Evolutionary conservation across 2,329 filamentous ascomycete species (phyloP).

Genomic region (Alternaria gaisen): DNA sequence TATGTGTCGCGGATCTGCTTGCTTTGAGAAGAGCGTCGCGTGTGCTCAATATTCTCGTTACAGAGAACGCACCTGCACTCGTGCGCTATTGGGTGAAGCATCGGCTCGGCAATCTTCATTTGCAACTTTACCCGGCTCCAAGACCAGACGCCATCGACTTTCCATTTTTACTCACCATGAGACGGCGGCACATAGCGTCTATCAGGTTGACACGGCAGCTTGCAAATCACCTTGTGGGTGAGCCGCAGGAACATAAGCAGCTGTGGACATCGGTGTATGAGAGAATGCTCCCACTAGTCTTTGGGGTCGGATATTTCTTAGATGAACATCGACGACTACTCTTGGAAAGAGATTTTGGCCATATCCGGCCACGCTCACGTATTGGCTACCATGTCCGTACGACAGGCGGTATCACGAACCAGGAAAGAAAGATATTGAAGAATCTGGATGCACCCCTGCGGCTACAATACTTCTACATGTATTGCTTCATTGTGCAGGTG

Average conservation of each 20-base stretch:
- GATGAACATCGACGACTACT: constrained; percentile 46
- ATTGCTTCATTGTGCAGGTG: constrained; percentile 49
- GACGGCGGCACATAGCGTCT: constrained; percentile 47
- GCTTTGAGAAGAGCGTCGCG: constrained; percentile 44
- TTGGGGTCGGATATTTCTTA: constrained; percentile 50
- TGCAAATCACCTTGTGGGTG: constrained; percentile 43
- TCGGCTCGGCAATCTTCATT: constrained; percentile 46
- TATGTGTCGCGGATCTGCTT: constrained; percentile 46
- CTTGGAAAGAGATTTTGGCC: constrained; percentile 45
- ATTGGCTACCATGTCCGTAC: constrained; percentile 49
- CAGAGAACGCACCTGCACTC: constrained; percentile 42
- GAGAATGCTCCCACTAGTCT: constrained; percentile 49
- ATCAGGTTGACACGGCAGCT: constrained; percentile 47
- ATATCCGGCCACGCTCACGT: constrained; percentile 42
- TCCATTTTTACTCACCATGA: constrained; percentile 46
- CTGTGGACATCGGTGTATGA: constrained; percentile 49
- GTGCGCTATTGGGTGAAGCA: constrained; percentile 49
- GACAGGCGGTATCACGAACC: constrained; percentile 36
- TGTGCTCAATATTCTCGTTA: constrained; percentile 43
- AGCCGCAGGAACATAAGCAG: constrained; percentile 41
- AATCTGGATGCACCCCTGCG: constrained; percentile 43
- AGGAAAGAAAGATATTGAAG: constrained; percentile 43
- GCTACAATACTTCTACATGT: constrained; percentile 51
- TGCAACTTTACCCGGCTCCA: constrained; percentile 47
- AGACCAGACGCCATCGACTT: constrained; percentile 41